Conservation (phyloP, 192 early-diverging fungal genomes). For the Podila clonocystis region DNA sequence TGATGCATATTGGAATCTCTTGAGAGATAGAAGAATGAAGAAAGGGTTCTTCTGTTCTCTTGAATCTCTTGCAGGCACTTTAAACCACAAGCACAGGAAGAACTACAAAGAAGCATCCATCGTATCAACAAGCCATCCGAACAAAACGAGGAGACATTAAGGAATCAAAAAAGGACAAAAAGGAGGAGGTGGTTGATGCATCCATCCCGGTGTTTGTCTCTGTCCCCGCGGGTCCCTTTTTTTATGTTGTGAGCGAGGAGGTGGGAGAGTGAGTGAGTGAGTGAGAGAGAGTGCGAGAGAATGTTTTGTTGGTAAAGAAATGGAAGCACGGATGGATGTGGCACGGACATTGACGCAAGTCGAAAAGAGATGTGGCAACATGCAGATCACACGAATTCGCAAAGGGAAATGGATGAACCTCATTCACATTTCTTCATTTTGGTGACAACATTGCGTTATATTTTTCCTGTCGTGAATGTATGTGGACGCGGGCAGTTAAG, state of each 20-base stretch:
- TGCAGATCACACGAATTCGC: no score
- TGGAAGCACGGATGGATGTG: not conserved
- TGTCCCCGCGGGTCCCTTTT: no score
- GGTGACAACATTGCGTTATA: no score
- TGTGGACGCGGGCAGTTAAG: not conserved
- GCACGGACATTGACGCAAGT: not conserved
- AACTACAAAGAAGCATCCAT: not conserved
- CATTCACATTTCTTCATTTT: no score
- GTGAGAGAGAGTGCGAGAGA: no score
- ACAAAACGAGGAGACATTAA: not conserved
- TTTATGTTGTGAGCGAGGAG: not conserved
- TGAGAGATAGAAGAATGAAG: no score
- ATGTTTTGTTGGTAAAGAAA: not conserved
- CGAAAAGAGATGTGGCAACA: conserved; percentile 2
- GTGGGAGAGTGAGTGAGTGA: not conserved
- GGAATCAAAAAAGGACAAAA: not conserved
- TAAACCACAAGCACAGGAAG: no score
- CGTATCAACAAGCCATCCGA: not conserved
- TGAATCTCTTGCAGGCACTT: no score
- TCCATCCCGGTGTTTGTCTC: no score
- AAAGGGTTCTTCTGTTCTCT: no score
- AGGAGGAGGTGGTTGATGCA: not conserved
- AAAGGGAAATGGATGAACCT: no score
- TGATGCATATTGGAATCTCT: no score
- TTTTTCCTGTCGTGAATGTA: not conserved